Percentiles rank a stretch among this genome's conserved stretches.
phyloP scores from a whole-genome alignment of 2,329 filamentous ascomycete species.

The Taxawa tesnikishii region DNA sequence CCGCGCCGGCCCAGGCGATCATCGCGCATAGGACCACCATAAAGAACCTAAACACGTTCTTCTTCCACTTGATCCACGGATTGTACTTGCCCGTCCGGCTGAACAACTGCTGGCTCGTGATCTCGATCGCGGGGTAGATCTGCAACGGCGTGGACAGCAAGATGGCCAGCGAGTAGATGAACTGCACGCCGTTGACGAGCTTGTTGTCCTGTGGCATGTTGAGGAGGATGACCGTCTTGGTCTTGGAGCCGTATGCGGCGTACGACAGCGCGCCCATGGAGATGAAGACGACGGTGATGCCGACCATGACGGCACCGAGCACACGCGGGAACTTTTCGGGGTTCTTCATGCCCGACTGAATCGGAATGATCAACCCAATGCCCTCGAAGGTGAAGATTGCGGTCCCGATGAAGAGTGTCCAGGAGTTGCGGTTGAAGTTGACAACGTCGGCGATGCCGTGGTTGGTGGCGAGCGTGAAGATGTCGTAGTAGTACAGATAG shows the following conservation, averaged over 20 bases:
- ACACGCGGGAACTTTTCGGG: constrained; percentile 85
- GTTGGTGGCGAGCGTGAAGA: constrained; percentile 64
- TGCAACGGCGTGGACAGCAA: constrained; percentile 88
- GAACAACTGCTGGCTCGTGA: constrained; percentile 89
- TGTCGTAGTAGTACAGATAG: constrained; percentile 92
- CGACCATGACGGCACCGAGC: constrained; percentile 81
- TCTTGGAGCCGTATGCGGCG: constrained; percentile 87
- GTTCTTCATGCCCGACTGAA: constrained; percentile 92
- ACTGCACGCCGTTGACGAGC: constrained; percentile 89
- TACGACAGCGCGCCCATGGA: constrained; percentile 90
- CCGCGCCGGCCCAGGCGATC: constrained; percentile 85
- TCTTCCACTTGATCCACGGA: constrained; percentile 98
- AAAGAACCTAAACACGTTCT: constrained; percentile 92
- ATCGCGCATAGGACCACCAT: constrained; percentile 75
- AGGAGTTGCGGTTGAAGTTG: constrained; percentile 79
- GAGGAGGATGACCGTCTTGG: constrained; percentile 89
- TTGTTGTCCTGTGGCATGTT: constrained; percentile 94
- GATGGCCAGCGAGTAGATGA: constrained; percentile 97
- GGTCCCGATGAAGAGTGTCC: constrained; percentile 97
- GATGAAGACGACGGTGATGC: constrained; percentile 84
- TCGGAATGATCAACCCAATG: constrained; percentile 93
- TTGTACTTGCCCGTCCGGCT: constrained; percentile 95
- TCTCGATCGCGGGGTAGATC: constrained; percentile 95
- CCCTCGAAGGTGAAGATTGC: constrained; percentile 99
- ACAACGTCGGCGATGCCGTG: constrained; percentile 73